Evolutionary conservation across 139 green algal genomes (phyloP).

Genomic region (Edaphochlamys debaryana): DNA sequence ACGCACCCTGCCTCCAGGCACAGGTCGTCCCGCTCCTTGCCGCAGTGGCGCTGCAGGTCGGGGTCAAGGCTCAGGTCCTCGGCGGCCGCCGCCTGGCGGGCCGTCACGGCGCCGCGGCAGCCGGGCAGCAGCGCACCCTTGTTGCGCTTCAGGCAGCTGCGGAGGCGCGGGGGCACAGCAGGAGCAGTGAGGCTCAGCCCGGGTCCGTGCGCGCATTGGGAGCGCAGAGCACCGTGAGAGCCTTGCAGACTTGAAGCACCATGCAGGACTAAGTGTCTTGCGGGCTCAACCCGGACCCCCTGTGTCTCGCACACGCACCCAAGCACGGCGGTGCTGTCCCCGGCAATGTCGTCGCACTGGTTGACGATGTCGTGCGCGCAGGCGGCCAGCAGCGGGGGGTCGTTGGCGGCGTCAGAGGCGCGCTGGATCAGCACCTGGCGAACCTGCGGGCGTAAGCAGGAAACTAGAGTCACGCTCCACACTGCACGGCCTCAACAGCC

Average conservation of each 20-base stretch:
- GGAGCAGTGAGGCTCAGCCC: too few relatives aligned
- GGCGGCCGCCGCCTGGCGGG: conserved; percentile 42
- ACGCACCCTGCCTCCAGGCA: conserved; percentile 52
- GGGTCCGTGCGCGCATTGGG: too few relatives aligned
- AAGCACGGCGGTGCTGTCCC: neutral
- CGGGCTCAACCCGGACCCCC: too few relatives aligned
- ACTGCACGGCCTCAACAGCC: neutral
- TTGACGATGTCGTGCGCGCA: conserved; percentile 38
- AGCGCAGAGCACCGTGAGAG: too few relatives aligned
- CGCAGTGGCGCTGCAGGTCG: conserved; percentile 36
- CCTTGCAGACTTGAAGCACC: too few relatives aligned
- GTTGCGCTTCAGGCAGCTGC: conserved; percentile 46
- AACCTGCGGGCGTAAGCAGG: conserved; percentile 12
- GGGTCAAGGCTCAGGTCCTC: conserved; percentile 58
- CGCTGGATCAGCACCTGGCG: conserved; percentile 32
- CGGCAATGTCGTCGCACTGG: conserved; percentile 1
- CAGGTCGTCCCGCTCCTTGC: conserved; percentile 40
- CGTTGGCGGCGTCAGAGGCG: conserved; percentile 22
- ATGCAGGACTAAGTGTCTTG: too few relatives aligned
- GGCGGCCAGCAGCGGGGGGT: conserved; percentile 41
- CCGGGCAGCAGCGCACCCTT: conserved; percentile 34
- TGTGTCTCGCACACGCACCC: neutral
- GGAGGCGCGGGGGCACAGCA: neutral
- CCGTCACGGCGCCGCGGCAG: conserved; percentile 32
- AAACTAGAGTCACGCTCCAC: too few relatives aligned